Percentiles rank a stretch among this genome's conserved stretches.
Conservation (phyloP, 2,329 filamentous ascomycete species). For the Albophoma yamanashiensis region DNA sequence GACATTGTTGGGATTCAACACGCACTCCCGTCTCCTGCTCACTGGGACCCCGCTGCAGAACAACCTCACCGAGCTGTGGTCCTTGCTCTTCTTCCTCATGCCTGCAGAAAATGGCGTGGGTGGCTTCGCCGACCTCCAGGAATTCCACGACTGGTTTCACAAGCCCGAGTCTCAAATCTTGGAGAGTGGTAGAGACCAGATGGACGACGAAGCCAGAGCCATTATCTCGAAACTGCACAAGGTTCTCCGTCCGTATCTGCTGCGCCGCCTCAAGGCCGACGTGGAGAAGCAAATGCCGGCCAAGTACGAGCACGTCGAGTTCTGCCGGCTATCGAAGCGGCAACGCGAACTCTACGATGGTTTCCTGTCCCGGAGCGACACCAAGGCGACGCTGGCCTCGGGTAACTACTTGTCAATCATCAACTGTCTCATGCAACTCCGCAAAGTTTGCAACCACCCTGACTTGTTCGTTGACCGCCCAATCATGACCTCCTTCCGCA, state of each 20-base stretch:
- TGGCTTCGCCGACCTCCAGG: constrained; percentile 86
- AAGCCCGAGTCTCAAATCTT: constrained; percentile 93
- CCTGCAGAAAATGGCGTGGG: constrained; percentile 79
- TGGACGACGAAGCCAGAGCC: constrained; percentile 86
- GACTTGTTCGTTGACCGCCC: constrained; percentile 93
- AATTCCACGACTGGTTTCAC: constrained; percentile 94
- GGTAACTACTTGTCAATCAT: constrained; percentile 98
- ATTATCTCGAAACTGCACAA: constrained; percentile 93
- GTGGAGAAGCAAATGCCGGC: constrained; percentile 99
- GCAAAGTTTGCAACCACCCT: constrained; percentile 97
- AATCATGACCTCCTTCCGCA: constrained; percentile 94
- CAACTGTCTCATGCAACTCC: constrained; percentile 93
- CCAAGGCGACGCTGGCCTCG: constrained; percentile 75
- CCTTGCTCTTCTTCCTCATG: constrained; percentile 90
- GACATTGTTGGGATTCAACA: constrained; percentile 87
- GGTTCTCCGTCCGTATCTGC: constrained; percentile 81
- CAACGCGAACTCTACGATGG: constrained; percentile 95
- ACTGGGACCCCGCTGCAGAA: constrained; percentile 96
- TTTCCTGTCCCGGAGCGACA: constrained; percentile 84
- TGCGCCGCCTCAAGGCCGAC: constrained; percentile 86
- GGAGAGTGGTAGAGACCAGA: constrained; percentile 84
- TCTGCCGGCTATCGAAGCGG: constrained; percentile 88
- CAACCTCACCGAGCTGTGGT: constrained; percentile 95
- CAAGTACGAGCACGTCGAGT: constrained; percentile 95
- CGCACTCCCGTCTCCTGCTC: constrained; percentile 72